Conservation (phyloP, 805 yeast genomes). For the Priceomyces melissophilus region DNA sequence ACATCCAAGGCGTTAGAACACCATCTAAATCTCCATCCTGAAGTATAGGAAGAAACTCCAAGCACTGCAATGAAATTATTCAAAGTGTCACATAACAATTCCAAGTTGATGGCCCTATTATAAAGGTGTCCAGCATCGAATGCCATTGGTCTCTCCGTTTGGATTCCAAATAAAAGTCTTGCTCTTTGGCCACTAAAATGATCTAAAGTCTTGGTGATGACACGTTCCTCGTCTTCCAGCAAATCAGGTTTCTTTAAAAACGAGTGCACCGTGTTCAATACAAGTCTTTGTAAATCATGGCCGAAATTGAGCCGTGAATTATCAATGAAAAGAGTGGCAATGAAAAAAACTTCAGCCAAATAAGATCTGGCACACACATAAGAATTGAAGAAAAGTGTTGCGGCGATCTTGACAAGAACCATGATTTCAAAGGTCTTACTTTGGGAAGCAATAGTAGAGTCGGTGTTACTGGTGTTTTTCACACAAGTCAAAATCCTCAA, state of each 20-base stretch:
- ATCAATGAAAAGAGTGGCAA: constrained; percentile 61
- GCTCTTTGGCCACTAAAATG: constrained; percentile 60
- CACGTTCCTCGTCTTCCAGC: constrained; percentile 30
- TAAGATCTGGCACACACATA: constrained; percentile 57
- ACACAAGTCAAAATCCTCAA: constrained; percentile 54
- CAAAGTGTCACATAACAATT: constrained; percentile 55
- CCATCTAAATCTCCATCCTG: constrained; percentile 65
- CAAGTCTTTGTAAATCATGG: constrained; percentile 53
- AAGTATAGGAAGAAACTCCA: constrained; percentile 44
- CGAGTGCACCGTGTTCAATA: constrained; percentile 68
- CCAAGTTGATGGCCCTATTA: constrained; percentile 47
- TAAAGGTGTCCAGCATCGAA: constrained; percentile 33
- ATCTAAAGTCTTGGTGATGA: constrained; percentile 46
- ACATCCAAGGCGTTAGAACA: constrained; percentile 60
- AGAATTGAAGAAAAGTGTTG: constrained; percentile 70
- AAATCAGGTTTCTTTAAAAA: constrained; percentile 55
- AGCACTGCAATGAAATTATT: constrained; percentile 50
- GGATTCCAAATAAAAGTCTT: constrained; percentile 66
- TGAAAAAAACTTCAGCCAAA: constrained; percentile 67
- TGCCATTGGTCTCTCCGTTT: constrained; percentile 45
- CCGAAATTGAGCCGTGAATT: constrained; percentile 55
- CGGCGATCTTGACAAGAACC: constrained; percentile 60
- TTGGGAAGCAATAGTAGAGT: constrained; percentile 37
- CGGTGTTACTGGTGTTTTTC: constrained; percentile 43
- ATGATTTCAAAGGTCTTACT: constrained; percentile 67